phyloP scores from a whole-genome alignment of 2,329 filamentous ascomycete species.

The Lachnellula suecica region DNA sequence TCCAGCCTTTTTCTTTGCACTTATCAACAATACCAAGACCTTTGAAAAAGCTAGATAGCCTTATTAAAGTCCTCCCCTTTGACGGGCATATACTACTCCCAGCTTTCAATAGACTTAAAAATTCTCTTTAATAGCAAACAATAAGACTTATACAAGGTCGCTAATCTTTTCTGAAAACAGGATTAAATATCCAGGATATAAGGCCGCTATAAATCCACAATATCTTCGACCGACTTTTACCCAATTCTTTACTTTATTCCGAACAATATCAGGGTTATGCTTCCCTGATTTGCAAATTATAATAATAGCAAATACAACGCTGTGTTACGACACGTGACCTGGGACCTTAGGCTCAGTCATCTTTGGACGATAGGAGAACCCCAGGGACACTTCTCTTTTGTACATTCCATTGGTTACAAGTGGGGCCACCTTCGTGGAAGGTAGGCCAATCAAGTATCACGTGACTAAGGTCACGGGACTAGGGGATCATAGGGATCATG shows the following conservation, averaged over 20 bases:
- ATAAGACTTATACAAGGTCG: constrained; percentile 10
- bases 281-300: constrained; percentile 8
- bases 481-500: too few relatives aligned
- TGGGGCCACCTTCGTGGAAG: too few relatives aligned
- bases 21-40: too few relatives aligned
- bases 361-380: too few relatives aligned
- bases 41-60: constrained; percentile 4
- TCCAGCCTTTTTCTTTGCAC: too few relatives aligned
- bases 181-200: constrained; percentile 13
- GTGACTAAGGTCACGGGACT: too few relatives aligned
- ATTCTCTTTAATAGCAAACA: constrained; percentile 5
- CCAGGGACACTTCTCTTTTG: too few relatives aligned
- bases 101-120: constrained; percentile 12
- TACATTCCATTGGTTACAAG: too few relatives aligned
- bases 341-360: too few relatives aligned
- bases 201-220: constrained; percentile 9
- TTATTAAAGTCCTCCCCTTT: constrained; percentile 7
- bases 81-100: constrained; percentile 7
- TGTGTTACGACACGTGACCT: too few relatives aligned
- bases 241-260: constrained; percentile 5
- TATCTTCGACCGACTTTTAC: constrained; percentile 9
- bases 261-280: constrained; percentile 8
- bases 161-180: constrained; percentile 10
- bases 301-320: constrained; percentile 1
- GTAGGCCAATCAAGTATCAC: too few relatives aligned